Conservation (phyloP, 352 stramenopile species). For the Phytophthora fragariaefolia region DNA sequence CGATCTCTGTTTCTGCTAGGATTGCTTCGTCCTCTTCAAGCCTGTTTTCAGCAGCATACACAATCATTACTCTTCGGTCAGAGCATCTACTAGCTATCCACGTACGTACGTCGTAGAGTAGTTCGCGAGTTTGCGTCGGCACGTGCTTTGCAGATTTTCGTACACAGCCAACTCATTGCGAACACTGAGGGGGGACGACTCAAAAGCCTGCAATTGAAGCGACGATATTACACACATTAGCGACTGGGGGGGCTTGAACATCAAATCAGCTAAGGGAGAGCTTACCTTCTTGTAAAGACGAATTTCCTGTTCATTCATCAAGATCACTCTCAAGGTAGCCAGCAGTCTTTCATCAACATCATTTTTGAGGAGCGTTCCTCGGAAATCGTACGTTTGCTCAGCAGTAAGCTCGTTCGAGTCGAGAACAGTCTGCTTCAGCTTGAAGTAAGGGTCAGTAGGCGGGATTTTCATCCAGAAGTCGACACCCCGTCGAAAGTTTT, state of each 20-base stretch:
- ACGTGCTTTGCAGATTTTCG: conserved; percentile 51
- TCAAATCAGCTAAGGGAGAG: neutral
- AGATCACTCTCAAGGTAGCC: conserved; percentile 61
- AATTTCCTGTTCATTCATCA: conserved; percentile 66
- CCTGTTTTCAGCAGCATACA: conserved; percentile 20
- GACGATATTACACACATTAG: neutral
- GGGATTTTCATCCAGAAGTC: conserved; percentile 83
- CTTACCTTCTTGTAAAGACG: conserved; percentile 52
- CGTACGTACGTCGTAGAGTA: conserved; percentile 59
- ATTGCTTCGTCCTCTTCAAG: conserved; percentile 53
- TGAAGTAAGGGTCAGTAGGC: conserved; percentile 52
- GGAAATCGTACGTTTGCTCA: conserved; percentile 78
- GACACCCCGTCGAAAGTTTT: conserved; percentile 50
- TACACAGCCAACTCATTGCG: conserved; percentile 69
- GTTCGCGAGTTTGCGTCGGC: conserved; percentile 48
- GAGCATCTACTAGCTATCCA: neutral
- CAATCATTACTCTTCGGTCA: neutral
- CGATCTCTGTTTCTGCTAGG: conserved; percentile 29
- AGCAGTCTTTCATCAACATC: conserved; percentile 68
- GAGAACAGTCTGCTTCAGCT: conserved; percentile 70
- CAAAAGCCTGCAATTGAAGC: conserved; percentile 42
- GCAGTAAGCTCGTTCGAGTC: conserved; percentile 61
- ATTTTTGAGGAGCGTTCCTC: conserved; percentile 56
- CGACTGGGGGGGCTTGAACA: neutral
- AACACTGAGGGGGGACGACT: conserved; percentile 45